phyloP scores from a whole-genome alignment of 495 filamentous ascomycete species.

The Penicillium paradoxum region DNA sequence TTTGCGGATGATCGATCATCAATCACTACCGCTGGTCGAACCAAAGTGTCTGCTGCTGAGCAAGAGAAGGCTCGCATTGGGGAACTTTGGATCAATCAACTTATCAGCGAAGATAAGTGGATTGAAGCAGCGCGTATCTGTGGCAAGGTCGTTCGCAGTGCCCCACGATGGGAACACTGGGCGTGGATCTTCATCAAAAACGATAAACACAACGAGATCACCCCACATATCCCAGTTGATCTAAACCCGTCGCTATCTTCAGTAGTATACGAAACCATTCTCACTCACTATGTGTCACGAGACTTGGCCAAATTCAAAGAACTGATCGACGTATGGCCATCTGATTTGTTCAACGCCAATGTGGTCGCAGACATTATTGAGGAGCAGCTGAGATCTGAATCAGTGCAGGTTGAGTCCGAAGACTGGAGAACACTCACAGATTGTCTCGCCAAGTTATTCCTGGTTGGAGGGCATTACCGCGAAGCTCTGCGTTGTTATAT shows the following conservation, averaged over 20 bases:
- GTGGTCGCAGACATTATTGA: conserved; percentile 67
- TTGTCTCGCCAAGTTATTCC: conserved; percentile 74
- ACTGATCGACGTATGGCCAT: conserved; percentile 78
- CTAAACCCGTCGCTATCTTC: conserved; percentile 75
- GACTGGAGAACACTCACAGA: conserved; percentile 84
- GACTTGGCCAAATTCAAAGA: conserved; percentile 66
- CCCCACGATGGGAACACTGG: conserved; percentile 89
- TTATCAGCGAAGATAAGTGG: conserved; percentile 72
- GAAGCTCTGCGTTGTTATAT: conserved; percentile 89
- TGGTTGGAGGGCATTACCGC: conserved; percentile 69
- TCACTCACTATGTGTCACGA: conserved; percentile 75
- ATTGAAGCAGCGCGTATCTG: conserved; percentile 67
- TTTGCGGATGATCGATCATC: conserved; percentile 70
- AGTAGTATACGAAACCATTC: conserved; percentile 78
- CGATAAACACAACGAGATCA: conserved; percentile 82
- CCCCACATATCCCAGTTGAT: conserved; percentile 70
- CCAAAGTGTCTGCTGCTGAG: conserved; percentile 58
- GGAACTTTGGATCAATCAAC: conserved; percentile 85
- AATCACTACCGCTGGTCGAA: conserved; percentile 40
- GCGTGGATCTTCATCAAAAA: conserved; percentile 83
- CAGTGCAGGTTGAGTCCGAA: conserved; percentile 64
- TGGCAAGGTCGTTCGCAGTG: conserved; percentile 71
- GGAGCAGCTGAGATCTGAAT: conserved; percentile 62
- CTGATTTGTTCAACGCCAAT: conserved; percentile 73
- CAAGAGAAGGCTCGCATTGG: conserved; percentile 91